Conservation (phyloP, 768 basidiomycete genomes). For the Trametes cubensis region DNA sequence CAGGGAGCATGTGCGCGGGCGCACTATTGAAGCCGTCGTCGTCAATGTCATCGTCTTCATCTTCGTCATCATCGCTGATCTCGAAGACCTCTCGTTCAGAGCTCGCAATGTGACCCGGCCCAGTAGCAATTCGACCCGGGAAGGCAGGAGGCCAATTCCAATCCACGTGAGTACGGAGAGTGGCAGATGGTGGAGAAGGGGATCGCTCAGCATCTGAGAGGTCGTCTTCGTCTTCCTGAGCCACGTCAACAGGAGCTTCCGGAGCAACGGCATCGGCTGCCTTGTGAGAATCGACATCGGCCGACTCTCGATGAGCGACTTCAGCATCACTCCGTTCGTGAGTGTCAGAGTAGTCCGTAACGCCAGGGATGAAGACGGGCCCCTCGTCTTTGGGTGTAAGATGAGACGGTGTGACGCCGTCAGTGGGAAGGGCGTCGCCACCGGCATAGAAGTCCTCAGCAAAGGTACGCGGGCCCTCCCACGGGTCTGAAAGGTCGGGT, state of each 20-base stretch:
- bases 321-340: neutral
- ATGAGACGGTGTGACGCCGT: constrained; percentile 28
- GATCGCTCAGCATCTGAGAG: constrained; percentile 6
- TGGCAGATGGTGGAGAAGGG: constrained; percentile 14
- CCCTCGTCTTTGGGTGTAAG: constrained; percentile 27
- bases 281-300: constrained; percentile 2
- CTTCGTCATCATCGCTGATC: constrained; percentile 33
- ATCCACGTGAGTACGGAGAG: constrained; percentile 31
- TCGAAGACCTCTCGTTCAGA: constrained; percentile 26
- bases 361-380: constrained; percentile 21
- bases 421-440: constrained; percentile 36
- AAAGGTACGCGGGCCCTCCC: constrained; percentile 42
- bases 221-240: neutral
- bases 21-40: neutral
- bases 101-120: constrained; percentile 22
- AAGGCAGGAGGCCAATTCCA: constrained; percentile 43
- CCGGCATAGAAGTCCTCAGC: constrained; percentile 49
- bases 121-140: constrained; percentile 30
- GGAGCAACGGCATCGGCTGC: neutral
- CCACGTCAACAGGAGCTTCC: neutral
- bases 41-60: constrained; percentile 14
- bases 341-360: constrained; percentile 5
- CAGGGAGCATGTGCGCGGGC: too few relatives aligned
- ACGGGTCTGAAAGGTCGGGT: constrained; percentile 41
- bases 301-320: neutral